A percentile compares a stretch with the other conserved stretches of the same genome.
Conservation (phyloP, 345 rosid genomes). For the Diplotaxis tenuifolia region DNA sequence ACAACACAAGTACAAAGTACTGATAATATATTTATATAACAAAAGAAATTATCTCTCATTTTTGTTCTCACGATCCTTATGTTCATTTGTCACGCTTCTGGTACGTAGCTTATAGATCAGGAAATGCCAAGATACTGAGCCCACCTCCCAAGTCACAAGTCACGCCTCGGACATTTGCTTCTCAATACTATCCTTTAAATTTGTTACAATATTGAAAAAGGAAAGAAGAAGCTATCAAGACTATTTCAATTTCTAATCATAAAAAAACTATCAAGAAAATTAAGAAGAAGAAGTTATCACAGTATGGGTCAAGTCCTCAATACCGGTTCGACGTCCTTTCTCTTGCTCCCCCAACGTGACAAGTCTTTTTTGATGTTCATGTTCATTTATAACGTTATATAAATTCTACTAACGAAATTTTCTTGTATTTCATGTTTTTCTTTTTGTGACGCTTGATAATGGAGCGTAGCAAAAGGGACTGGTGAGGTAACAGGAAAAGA, state of each 20-base stretch:
- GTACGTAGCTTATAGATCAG: conserved; percentile 30
- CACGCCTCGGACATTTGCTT: conserved; percentile 1
- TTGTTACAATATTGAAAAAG: background rate
- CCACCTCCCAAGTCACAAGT: conserved; percentile 22
- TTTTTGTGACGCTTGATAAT: background rate
- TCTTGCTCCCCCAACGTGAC: conserved; percentile 1
- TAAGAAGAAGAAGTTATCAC: background rate
- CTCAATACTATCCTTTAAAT: conserved; percentile 14
- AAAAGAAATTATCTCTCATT: background rate
- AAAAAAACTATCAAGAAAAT: background rate
- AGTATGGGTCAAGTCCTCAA: conserved; percentile 37
- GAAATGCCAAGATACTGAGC: conserved; percentile 34
- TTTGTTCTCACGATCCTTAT: conserved; percentile 14
- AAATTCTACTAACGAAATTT: background rate
- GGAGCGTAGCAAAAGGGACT: conserved; percentile 40
- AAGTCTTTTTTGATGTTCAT: background rate
- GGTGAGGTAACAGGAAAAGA: conserved; percentile 45
- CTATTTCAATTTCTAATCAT: no score
- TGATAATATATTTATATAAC: background rate
- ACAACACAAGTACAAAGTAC: no score
- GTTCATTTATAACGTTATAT: background rate
- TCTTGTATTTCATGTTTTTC: background rate
- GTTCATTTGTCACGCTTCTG: conserved; percentile 17
- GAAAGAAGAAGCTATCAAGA: background rate
- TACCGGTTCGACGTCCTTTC: conserved; percentile 29